Evolutionary conservation across 75 land plant species (phyloP).

Genomic region (Sequoiadendron giganteum): DNA sequence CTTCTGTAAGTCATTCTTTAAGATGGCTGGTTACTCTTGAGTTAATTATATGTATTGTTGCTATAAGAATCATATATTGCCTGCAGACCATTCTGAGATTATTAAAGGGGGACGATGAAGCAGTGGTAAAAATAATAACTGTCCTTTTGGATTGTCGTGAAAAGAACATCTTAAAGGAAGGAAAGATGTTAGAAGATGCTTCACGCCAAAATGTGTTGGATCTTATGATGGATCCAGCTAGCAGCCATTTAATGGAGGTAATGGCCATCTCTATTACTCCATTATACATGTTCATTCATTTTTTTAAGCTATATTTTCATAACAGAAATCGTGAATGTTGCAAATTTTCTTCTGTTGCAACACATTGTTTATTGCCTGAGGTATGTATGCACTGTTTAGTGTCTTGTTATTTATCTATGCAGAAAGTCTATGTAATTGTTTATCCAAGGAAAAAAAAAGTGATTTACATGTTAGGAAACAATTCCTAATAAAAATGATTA

Average conservation of each 20-base stretch:
- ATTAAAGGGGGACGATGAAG: slow-evolving; percentile 50
- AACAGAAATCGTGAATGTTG: background rate
- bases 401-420: background rate
- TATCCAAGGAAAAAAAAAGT: background rate
- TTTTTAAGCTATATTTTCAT: background rate
- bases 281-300: background rate
- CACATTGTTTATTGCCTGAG: background rate
- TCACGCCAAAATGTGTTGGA: slow-evolving; percentile 34
- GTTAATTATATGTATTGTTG: background rate
- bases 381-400: background rate
- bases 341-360: background rate
- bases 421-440: background rate
- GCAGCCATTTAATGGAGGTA: slow-evolving; percentile 95
- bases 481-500: background rate
- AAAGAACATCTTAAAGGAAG: slow-evolving; percentile 27
- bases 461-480: background rate
- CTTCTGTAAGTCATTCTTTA: background rate
- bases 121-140: slow-evolving; percentile 40
- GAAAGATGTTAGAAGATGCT: slow-evolving; percentile 24
- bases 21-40: background rate
- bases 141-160: slow-evolving; percentile 54
- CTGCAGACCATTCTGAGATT: slow-evolving; percentile 76
- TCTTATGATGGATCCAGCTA: slow-evolving; percentile 60
- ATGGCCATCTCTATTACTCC: background rate
- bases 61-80: background rate